Percentiles rank a stretch among this genome's conserved stretches.
These are phyloP conservation scores for Leccinum longicurvipes DNA, from an alignment of 768 basidiomycete genomes.

Conservation along the genomic window DNA sequence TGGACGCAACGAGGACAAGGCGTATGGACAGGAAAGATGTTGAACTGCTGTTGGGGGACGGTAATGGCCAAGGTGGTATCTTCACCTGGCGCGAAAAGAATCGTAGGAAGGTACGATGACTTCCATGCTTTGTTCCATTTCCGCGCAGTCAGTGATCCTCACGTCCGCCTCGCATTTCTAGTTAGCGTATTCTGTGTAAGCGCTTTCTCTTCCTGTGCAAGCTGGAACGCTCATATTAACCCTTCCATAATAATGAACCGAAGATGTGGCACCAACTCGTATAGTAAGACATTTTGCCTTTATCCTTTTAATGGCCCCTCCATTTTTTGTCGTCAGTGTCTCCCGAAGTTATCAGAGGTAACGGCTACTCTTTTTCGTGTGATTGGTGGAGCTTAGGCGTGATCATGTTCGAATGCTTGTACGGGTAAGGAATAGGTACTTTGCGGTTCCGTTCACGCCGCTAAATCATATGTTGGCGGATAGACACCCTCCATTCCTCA, in stretches of 20 bases:
- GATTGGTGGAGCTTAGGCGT: slow-evolving; percentile 99
- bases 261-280: slow-evolving; percentile 84
- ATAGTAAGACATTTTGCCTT: slow-evolving; percentile 55
- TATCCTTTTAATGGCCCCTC: slow-evolving; percentile 26
- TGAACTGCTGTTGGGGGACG: slow-evolving; percentile 80
- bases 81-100: slow-evolving; percentile 97
- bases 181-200: slow-evolving; percentile 89
- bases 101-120: slow-evolving; percentile 68
- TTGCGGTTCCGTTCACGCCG: slow-evolving; percentile 25
- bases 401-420: slow-evolving; percentile 95
- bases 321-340: slow-evolving; percentile 57
- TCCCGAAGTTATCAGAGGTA: slow-evolving; percentile 85
- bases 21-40: slow-evolving; percentile 80
- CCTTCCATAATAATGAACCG: slow-evolving; percentile 30
- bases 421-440: slow-evolving; percentile 58
- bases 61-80: slow-evolving; percentile 75
- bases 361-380: slow-evolving; percentile 91
- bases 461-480: slow-evolving; percentile 22
- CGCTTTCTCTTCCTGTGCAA: slow-evolving; percentile 22
- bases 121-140: slow-evolving; percentile 31
- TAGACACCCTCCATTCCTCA: slow-evolving; percentile 94
- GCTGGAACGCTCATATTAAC: slow-evolving; percentile 14
- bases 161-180: slow-evolving; percentile 33
- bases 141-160: slow-evolving; percentile 22
- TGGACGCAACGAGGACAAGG: slow-evolving; percentile 70